Conservation (phyloP, 2,329 filamentous ascomycete species). For the Pseudogymnoascus sp. region DNA sequence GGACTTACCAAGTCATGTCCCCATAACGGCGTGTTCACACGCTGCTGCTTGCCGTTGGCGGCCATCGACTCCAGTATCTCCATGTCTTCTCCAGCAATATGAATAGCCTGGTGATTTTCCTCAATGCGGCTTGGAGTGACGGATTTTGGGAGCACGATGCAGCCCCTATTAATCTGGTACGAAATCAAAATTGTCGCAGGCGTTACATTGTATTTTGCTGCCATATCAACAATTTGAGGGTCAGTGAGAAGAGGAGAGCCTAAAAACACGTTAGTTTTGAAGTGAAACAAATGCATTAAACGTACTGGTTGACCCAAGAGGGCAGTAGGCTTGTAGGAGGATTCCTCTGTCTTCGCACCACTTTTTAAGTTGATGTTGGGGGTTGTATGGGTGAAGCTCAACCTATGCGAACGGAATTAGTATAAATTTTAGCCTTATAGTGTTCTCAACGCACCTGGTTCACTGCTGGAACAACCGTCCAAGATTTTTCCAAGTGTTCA, state of each 20-base stretch:
- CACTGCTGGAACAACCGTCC: conserved; percentile 45
- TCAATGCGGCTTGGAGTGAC: conserved; percentile 44
- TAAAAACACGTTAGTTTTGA: background rate
- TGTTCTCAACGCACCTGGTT: conserved; percentile 49
- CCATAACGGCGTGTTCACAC: conserved; percentile 30
- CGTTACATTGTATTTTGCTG: conserved; percentile 42
- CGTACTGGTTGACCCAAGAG: conserved; percentile 38
- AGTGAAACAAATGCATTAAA: background rate
- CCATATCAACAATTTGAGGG: conserved; percentile 28
- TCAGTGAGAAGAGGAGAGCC: conserved; percentile 11
- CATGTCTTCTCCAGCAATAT: conserved; percentile 20
- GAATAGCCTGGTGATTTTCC: conserved; percentile 29
- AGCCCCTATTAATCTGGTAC: conserved; percentile 45
- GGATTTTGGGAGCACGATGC: conserved; percentile 46
- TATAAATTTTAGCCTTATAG: conserved; percentile 33
- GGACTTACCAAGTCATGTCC: conserved; percentile 25
- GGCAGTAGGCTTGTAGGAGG: conserved; percentile 55
- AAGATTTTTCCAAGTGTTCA: conserved; percentile 23
- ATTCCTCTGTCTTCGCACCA: conserved; percentile 45
- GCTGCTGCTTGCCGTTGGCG: conserved; percentile 28
- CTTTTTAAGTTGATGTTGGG: conserved; percentile 48
- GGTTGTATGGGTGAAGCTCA: conserved; percentile 60
- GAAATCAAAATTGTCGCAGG: conserved; percentile 45
- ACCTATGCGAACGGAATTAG: conserved; percentile 35
- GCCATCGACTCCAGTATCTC: conserved; percentile 25